Conservation (phyloP, 345 rosid species). For the Erysimum cheiranthoides region DNA sequence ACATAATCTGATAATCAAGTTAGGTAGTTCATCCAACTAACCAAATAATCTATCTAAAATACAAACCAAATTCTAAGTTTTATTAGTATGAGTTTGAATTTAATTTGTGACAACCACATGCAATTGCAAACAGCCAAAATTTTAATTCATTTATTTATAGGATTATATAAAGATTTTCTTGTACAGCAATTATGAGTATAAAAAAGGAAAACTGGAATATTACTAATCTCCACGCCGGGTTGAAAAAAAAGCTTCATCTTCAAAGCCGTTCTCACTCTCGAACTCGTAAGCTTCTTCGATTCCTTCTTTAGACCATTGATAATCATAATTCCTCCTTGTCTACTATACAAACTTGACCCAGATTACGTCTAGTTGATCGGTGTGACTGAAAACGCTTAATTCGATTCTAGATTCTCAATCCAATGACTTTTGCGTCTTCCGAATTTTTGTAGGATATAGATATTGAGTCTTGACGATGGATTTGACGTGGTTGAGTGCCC, state of each 20-base stretch:
- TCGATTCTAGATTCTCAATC: not conserved
- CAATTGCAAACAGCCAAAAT: no score
- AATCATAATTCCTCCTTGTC: not conserved
- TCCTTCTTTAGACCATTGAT: constrained; percentile 22
- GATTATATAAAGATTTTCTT: no score
- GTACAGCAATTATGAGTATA: no score
- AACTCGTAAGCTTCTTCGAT: constrained; percentile 35
- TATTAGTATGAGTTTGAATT: not conserved
- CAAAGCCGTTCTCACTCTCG: constrained; percentile 28
- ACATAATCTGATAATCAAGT: no score
- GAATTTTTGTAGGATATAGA: not conserved
- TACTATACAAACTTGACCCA: not conserved
- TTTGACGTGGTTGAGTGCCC: constrained; percentile 78
- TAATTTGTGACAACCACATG: not conserved
- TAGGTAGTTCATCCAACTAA: not conserved
- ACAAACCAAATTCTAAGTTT: not conserved
- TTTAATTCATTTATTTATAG: no score
- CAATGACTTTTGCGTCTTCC: not conserved
- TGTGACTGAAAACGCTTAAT: constrained; percentile 10
- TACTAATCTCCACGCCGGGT: not conserved
- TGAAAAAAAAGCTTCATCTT: not conserved
- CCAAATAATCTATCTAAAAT: not conserved
- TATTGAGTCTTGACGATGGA: constrained; percentile 53
- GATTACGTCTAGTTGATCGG: not conserved
- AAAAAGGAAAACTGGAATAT: no score